Evolutionary conservation across 2,329 filamentous ascomycete species (phyloP), one percentile per base, ranked within the genome.

Genomic region (Fusarium musae): DNA sequence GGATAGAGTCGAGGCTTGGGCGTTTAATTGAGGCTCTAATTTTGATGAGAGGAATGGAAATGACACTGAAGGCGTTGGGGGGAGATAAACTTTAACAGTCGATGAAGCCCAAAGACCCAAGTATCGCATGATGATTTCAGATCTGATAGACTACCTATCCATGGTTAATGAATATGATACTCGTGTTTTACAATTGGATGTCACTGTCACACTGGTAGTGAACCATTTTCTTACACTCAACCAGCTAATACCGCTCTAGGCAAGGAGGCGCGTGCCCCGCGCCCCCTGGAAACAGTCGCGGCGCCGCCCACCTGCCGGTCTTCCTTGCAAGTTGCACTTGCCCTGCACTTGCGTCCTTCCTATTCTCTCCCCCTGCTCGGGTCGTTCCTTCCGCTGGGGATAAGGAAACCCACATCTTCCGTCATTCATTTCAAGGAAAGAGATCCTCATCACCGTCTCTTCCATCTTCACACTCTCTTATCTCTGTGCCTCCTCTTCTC

Each of bases 231-330:
- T 26, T 17, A 16, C 39, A 34, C 39, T 21, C 28, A 26, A 26
- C 36, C 30, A 36, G 13, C 16, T 59, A 47, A 56, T 52, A 49
- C 72, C 59, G 21, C 59, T 71, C 57, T 57, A 43, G 72, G 72
- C 21, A 74, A 74, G 49, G 59, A 63, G 70, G 71, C 71, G 70
- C 59, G 71, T 74, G 71, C 71, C 52, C 52, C 52, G 21, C 60
- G 52, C 49, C 63, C 68, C 69, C 52, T 73, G 60, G 47, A 66
- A 30, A 44, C 32, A 13, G 50, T 68, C 47, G 49, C 65, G 50
- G 52, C 46, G 47, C 59, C 70, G 52, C 70, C 70, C 71, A 74
- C 70, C 59, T 73, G 44, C 71, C 66, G 63, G 43, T 59, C 50
- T 28, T 53, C 40, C 30, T 19, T 57, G 53, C 53, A 40, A 23